phyloP scores from a whole-genome alignment of 805 yeast genomes.

The Diddensiella transvaalensis region DNA sequence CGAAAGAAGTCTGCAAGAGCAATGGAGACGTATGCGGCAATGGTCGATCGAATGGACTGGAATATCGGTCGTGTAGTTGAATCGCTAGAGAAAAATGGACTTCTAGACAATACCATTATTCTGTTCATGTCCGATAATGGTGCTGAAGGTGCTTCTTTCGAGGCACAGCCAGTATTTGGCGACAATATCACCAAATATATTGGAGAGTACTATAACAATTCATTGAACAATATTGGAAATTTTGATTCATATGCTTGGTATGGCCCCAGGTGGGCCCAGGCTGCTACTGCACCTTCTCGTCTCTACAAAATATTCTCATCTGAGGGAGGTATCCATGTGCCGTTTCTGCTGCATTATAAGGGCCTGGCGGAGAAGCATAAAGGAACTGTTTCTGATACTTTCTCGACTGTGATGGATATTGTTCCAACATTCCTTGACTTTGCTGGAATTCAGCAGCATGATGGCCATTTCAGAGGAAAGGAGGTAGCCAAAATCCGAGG shows the following conservation, averaged over 20 bases:
- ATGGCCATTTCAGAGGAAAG: conserved; percentile 38
- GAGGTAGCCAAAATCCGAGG: conserved; percentile 46
- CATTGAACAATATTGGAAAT: conserved; percentile 47
- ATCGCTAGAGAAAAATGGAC: conserved; percentile 40
- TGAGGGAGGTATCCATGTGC: conserved; percentile 61
- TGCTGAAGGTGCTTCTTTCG: conserved; percentile 58
- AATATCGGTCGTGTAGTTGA: conserved; percentile 49
- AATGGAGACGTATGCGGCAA: conserved; percentile 61
- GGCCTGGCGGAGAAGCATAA: conserved; percentile 20
- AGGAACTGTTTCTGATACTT: conserved; percentile 34
- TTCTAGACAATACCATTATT: conserved; percentile 53
- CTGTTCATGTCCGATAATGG: conserved; percentile 63
- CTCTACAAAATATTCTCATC: conserved; percentile 56
- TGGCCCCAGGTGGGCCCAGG: conserved; percentile 60
- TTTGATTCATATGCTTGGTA: conserved; percentile 48
- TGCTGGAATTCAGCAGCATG: conserved; percentile 36
- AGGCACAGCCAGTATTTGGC: conserved; percentile 48
- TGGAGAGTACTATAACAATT: conserved; percentile 40
- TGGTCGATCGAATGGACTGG: conserved; percentile 54
- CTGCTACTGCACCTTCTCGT: conserved; percentile 54
- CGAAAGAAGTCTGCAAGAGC: conserved; percentile 39
- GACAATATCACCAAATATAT: conserved; percentile 13
- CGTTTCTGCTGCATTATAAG: conserved; percentile 48
- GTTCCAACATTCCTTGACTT: conserved; percentile 53
- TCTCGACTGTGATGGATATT: conserved; percentile 58